These are phyloP conservation scores for Rhododendron vialii DNA, from an alignment of 148 eudicot genomes.

Conservation along the genomic window DNA sequence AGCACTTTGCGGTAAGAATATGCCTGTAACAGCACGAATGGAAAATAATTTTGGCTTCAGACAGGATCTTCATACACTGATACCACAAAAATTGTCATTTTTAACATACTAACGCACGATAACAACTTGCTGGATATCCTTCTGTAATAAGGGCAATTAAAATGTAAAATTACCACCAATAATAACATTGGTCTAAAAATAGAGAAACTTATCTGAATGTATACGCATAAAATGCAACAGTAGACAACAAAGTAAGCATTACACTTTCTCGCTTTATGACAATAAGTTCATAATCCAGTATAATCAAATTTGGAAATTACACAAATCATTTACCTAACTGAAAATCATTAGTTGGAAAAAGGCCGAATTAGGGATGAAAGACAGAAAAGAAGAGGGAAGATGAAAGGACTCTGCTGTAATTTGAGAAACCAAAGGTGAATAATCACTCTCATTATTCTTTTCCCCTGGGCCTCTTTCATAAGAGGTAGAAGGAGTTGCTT, in stretches of 20 bases:
- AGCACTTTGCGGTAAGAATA: slow-evolving; percentile 91
- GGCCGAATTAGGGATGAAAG: background rate
- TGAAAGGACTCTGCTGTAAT: background rate
- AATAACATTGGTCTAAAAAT: background rate
- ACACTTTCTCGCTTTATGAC: background rate
- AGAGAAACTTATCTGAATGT: background rate
- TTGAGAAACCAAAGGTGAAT: background rate
- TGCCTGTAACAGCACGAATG: slow-evolving; percentile 58
- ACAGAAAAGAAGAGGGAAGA: background rate
- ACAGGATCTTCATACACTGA: background rate
- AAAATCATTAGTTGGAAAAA: background rate
- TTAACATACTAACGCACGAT: background rate
- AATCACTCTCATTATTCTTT: background rate
- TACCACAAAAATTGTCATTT: background rate
- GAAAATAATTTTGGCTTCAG: slow-evolving; percentile 17
- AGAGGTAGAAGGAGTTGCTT: background rate
- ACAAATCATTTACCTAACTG: background rate
- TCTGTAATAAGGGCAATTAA: background rate
- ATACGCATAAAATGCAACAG: background rate
- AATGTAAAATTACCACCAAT: background rate
- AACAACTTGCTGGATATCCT: background rate
- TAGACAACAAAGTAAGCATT: background rate
- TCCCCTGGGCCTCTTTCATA: background rate
- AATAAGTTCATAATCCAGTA: background rate
- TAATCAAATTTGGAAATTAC: background rate